Base-by-base conservation (phyloP, 2,329 filamentous ascomycete species). In the Aureobasidium sp. region DNA sequence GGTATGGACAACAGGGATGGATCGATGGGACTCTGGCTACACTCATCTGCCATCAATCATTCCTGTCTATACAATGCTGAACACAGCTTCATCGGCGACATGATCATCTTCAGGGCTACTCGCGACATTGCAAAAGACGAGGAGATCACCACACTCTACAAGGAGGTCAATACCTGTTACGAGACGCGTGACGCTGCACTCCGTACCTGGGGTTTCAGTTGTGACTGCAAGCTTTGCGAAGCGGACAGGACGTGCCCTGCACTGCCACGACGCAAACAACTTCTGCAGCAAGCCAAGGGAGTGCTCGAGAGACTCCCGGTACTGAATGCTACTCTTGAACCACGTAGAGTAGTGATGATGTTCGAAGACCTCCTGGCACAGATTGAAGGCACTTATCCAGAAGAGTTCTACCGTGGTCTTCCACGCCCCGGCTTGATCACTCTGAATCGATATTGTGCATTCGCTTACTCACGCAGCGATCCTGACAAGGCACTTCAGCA, bases 71-170 rank as follows among this genome's bases (percentile, higher is more conserved):
- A 68, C 10, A 85, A 83, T 64, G 76, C 75, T 21, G 63, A 62
- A 0, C 78, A 78, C 16, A 69, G 75, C 1, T 83, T 82, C 66
- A 80, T 84, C 41, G 81, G 82, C 3, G 81, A 85, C 65, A 75
- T 85, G 72, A 73, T 76, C 64, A 73, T 84, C 8, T 55, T 84
- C 27, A 78, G 79, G 8, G 81, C 82, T 0, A 69, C 75, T 0
- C 66, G 65, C 10, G 75, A 81, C 47, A 68, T 85, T 0, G 64
- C 72, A 0, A 64, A 76, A 0, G 71, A 72, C 32, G 76, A 79
- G 0, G 81, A 85, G 67, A 65, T 85, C 7, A 66, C 68, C 2
- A 60, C 64, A 5, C 34, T 41, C 0, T 68, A 68, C 45, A 58
- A 39, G 14, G 53, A 1, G 3, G 68, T 72, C 1, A 4, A 62